Evolutionary conservation across 2,329 filamentous ascomycete genomes (phyloP), one percentile per base, ranked within the genome.

Genomic region (Rhynchosporium graminicola): DNA sequence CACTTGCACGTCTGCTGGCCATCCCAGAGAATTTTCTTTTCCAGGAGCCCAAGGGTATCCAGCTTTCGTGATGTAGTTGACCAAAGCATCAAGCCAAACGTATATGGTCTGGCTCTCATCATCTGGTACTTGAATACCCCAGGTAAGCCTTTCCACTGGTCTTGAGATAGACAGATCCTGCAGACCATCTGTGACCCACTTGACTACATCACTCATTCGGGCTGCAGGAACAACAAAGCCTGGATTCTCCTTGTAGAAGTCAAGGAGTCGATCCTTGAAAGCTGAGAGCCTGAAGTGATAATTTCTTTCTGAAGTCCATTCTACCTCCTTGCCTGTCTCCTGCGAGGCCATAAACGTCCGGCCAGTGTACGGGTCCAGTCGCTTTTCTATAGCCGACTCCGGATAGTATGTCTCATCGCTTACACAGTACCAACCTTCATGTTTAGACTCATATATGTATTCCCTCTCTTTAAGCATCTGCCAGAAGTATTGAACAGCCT

Each of bases 341-440:
- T 85, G 83, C 20, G 90, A 93, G 28, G 87, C 89, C 86, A 92
- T 91, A 65, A 90, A 87, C 71, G 91, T 93, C 68, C 87, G 84
- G 3, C 95, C 95, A 0, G 92, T 97, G 51, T 87, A 82, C 4
- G 92, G 90, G 68, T 93, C 89, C 43, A 95, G 78, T 57, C 87
- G 84, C 48, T 88, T 83, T 71, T 92, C 86, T 31, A 98, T 86
- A 71, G 87, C 80, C 6, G 86, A 85, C 59, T 88, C 83, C 0
- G 94, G 92, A 74, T 97, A 98, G 77, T 96, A 99, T 45, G 94
- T 94, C 80, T 99, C 95, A 75, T 99, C 95, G 74, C 91, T 92
- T 59, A 99, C 89, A 61, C 90, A 95, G 76, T 99, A 99, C 95
- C 95, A 99, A 1, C 95, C 95, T 73, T 92, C 86, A 71, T 98